Evolutionary conservation across 1,284 basidiomycete genomes (phyloP).

Genomic region (Ceratobasidium theobromae): DNA sequence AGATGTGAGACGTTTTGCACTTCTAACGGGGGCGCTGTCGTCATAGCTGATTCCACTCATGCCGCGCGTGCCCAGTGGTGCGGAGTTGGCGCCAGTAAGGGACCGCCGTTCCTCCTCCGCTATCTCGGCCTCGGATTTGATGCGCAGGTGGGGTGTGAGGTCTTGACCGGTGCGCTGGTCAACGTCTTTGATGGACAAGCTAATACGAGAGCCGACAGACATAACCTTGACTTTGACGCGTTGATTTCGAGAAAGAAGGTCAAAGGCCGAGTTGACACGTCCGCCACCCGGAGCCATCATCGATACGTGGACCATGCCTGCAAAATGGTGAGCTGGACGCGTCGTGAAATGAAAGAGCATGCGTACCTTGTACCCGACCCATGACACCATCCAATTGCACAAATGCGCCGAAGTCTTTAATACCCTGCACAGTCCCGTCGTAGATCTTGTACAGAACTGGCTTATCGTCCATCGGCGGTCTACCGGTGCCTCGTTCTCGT

Average conservation of each 20-base stretch:
- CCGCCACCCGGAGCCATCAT: slow-evolving; percentile 77
- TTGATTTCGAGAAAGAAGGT: slow-evolving; percentile 83
- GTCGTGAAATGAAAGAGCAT: neutral
- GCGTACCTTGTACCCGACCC: slow-evolving; percentile 84
- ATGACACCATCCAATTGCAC: slow-evolving; percentile 84
- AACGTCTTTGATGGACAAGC: slow-evolving; percentile 97
- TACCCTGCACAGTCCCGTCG: slow-evolving; percentile 76
- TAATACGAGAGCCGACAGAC: slow-evolving; percentile 78
- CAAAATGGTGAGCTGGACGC: slow-evolving; percentile 6
- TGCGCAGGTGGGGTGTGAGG: slow-evolving; percentile 88
- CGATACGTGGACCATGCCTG: slow-evolving; percentile 95
- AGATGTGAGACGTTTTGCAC: slow-evolving; percentile 89
- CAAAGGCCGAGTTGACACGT: slow-evolving; percentile 83
- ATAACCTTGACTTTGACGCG: slow-evolving; percentile 94
- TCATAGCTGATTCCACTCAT: slow-evolving; percentile 52
- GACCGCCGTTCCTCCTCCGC: slow-evolving; percentile 71
- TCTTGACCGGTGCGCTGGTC: slow-evolving; percentile 90
- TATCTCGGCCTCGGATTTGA: slow-evolving; percentile 90
- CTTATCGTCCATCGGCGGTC: slow-evolving; percentile 65
- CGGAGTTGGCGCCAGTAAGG: slow-evolving; percentile 65
- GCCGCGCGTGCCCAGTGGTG: slow-evolving; percentile 50
- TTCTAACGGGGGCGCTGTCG: slow-evolving; percentile 54
- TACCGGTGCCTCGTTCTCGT: too few species aligned
- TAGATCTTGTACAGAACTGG: slow-evolving; percentile 96
- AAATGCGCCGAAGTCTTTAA: slow-evolving; percentile 97